These are phyloP conservation scores for Chondrostereum purpureum DNA, from an alignment of 1,284 basidiomycete genomes.

Conservation along the genomic window DNA sequence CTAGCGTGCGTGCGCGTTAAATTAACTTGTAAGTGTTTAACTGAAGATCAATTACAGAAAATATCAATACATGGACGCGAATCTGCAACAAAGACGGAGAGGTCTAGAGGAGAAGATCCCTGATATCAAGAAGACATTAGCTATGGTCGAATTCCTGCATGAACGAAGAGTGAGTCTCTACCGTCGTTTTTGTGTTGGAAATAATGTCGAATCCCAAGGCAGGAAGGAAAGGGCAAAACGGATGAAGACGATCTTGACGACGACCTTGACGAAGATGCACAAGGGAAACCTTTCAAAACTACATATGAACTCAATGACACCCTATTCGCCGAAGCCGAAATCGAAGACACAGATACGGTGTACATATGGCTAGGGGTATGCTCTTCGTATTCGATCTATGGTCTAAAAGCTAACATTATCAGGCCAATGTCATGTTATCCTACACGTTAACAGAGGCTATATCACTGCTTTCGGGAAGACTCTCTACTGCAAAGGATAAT, in stretches of 20 bases:
- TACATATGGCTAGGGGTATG: conserved; percentile 95
- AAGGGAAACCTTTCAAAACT: conserved; percentile 61
- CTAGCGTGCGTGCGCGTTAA: conserved; percentile 62
- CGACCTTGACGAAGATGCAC: conserved; percentile 25
- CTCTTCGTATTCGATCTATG: conserved; percentile 14
- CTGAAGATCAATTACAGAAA: conserved; percentile 56
- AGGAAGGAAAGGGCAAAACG: conserved; percentile 41
- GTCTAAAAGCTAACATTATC: conserved; percentile 5
- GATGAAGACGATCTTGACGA: conserved; percentile 41
- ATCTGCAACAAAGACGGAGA: conserved; percentile 72
- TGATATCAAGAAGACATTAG: conserved; percentile 89
- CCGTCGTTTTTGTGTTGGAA: background rate
- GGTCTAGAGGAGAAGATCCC: conserved; percentile 93
- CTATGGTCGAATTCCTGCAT: conserved; percentile 83
- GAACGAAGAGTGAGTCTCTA: conserved; percentile 50
- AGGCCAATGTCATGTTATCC: conserved; percentile 98
- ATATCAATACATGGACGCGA: conserved; percentile 97
- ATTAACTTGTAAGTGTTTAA: conserved; percentile 13
- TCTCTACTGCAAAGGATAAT: conserved; percentile 66
- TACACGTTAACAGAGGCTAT: conserved; percentile 85
- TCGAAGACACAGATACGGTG: conserved; percentile 85
- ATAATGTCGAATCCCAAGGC: conserved; percentile 24
- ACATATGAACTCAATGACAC: conserved; percentile 97
- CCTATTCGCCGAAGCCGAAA: conserved; percentile 84
- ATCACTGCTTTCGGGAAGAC: conserved; percentile 71